Conservation (phyloP, 2,329 filamentous ascomycete species). For the Madurella mycetomatis region DNA sequence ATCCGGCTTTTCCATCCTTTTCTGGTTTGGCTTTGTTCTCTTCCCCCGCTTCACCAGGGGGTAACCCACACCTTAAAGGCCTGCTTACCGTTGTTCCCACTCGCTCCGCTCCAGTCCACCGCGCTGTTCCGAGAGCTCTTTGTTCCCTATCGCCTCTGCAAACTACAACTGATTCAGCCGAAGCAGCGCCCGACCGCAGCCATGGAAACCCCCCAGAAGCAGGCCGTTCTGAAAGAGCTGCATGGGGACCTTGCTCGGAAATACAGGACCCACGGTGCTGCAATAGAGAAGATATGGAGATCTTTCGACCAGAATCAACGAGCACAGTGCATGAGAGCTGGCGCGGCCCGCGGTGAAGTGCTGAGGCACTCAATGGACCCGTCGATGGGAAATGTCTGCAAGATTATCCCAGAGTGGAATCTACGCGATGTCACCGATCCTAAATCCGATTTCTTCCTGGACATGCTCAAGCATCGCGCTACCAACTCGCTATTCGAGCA, state of each 20-base stretch:
- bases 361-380: constrained; percentile 34
- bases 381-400: constrained; percentile 35
- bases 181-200: background rate
- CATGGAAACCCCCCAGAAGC: background rate
- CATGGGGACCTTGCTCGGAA: constrained; percentile 38
- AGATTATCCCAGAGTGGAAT: constrained; percentile 43
- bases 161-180: background rate
- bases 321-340: constrained; percentile 33
- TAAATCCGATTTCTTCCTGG: constrained; percentile 29
- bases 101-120: too few species aligned
- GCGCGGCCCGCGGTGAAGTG: constrained; percentile 31
- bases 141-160: background rate
- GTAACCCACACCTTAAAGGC: too few species aligned
- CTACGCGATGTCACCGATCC: constrained; percentile 37
- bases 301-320: constrained; percentile 35
- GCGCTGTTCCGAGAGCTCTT: too few species aligned
- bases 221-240: constrained; percentile 27
- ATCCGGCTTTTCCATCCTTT: too few species aligned
- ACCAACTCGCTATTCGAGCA: constrained; percentile 17
- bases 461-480: constrained; percentile 18
- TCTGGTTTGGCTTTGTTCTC: too few species aligned
- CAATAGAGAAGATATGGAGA: constrained; percentile 38
- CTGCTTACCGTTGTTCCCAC: too few species aligned
- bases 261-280: constrained; percentile 34
- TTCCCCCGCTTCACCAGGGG: too few species aligned